Percentiles rank a stretch among this genome's conserved stretches.
These are phyloP conservation scores for Cyberlindnera mycetangii DNA, from an alignment of 805 yeast species.

Conservation along the genomic window DNA sequence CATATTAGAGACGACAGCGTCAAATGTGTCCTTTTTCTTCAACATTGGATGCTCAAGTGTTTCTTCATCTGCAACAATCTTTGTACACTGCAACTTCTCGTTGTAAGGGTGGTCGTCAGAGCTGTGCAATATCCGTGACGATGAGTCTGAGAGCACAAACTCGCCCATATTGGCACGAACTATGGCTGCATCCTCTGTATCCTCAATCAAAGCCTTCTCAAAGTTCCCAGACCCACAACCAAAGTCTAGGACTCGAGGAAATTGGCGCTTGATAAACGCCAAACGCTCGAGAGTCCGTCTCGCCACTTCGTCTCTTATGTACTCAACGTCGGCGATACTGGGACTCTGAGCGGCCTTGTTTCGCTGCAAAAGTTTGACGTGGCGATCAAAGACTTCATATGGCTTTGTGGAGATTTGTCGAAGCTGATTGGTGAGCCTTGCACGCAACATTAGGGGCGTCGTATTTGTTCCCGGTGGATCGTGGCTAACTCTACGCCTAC, in stretches of 20 bases:
- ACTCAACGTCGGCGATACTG: constrained; percentile 58
- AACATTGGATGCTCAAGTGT: constrained; percentile 42
- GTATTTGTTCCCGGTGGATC: neutral
- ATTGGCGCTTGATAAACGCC: constrained; percentile 65
- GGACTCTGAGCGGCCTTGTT: constrained; percentile 45
- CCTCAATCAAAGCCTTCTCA: constrained; percentile 32
- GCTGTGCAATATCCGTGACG: constrained; percentile 48
- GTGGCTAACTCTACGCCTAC: no score
- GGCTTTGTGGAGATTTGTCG: constrained; percentile 15
- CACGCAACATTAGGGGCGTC: neutral
- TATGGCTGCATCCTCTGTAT: constrained; percentile 48
- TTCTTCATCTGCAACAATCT: constrained; percentile 71
- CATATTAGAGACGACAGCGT: constrained; percentile 71
- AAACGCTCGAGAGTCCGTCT: constrained; percentile 69
- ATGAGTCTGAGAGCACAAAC: constrained; percentile 66
- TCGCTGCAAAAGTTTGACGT: constrained; percentile 59
- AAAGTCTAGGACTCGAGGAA: constrained; percentile 60
- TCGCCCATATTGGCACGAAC: constrained; percentile 48
- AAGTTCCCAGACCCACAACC: constrained; percentile 74
- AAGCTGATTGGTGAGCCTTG: neutral
- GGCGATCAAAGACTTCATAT: constrained; percentile 58
- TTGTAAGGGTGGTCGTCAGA: constrained; percentile 43
- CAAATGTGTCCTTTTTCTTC: constrained; percentile 41
- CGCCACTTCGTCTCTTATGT: constrained; percentile 73
- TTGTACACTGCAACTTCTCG: constrained; percentile 40